Evolutionary conservation across 495 filamentous ascomycete genomes (phyloP).

Genomic region (Pyrenula massariospora): DNA sequence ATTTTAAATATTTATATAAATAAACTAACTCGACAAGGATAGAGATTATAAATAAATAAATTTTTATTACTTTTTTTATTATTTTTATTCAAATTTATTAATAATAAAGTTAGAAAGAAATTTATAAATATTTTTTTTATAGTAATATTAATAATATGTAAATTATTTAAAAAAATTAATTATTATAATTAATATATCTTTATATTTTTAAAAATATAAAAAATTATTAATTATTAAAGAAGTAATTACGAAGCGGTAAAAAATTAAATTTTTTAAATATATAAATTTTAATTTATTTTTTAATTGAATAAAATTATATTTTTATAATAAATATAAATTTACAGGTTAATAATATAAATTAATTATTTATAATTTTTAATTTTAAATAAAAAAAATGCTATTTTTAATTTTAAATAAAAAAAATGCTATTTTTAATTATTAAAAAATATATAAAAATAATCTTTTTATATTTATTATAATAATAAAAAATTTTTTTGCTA

Average conservation of each 20-base stretch:
- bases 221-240: slow-evolving; percentile 1
- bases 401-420: not conserved
- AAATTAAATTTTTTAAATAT: not conserved
- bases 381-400: not conserved
- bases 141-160: slow-evolving; percentile 3
- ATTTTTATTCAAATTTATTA: not conserved
- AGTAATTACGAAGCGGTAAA: slow-evolving; percentile 1
- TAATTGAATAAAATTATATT: not conserved
- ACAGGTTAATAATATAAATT: too few relatives aligned
- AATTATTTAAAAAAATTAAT: slow-evolving; percentile 3
- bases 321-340: not conserved
- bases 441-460: not conserved
- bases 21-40: not conserved
- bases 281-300: slow-evolving; percentile 6
- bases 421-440: not conserved
- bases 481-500: not conserved
- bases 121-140: slow-evolving; percentile 1
- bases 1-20: not conserved
- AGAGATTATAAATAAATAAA: not conserved
- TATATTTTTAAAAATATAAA: slow-evolving; percentile 1
- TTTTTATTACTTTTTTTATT: not conserved
- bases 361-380: not conserved
- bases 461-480: not conserved
- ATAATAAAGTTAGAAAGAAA: slow-evolving; percentile 2
- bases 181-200: slow-evolving; percentile 1